A percentile compares a stretch with the other conserved stretches of the same genome.
Conservation (phyloP, 2,329 filamentous ascomycete genomes). For the Xylaria sp. region DNA sequence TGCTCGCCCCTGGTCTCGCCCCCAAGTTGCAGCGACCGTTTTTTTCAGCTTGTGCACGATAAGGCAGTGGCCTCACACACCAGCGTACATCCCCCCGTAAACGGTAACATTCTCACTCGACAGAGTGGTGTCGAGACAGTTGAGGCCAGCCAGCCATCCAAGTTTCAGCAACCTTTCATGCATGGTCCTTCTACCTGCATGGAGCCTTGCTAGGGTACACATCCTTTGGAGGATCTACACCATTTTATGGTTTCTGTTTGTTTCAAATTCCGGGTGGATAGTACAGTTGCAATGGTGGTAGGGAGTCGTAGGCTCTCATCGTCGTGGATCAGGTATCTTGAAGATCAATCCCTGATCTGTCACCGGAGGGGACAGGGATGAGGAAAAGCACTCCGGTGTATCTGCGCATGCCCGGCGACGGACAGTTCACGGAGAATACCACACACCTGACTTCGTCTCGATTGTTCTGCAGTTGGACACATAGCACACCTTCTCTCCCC, state of each 20-base stretch:
- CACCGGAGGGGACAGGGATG: neutral
- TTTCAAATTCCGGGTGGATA: neutral
- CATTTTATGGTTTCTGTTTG: neutral
- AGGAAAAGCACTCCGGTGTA: neutral
- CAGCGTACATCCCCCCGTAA: neutral
- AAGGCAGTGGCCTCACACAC: neutral
- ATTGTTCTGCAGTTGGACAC: neutral
- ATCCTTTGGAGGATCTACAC: slow-evolving; percentile 17
- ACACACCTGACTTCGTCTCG: neutral
- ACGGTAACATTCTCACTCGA: neutral
- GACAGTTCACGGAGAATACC: too few relatives aligned
- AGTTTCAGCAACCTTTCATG: neutral
- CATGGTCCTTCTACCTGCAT: slow-evolving; percentile 22
- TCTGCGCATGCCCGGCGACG: neutral
- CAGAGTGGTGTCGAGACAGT: too few relatives aligned
- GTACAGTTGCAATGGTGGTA: neutral
- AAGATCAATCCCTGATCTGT: neutral
- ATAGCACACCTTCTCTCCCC: neutral
- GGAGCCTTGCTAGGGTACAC: slow-evolving; percentile 7
- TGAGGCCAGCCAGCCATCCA: neutral
- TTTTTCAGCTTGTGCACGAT: neutral
- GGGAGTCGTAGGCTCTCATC: neutral
- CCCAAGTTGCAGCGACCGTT: neutral
- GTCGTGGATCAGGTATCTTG: neutral
- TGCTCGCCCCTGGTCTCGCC: neutral